Percentiles rank a stretch among this genome's conserved stretches.
Conservation (phyloP, 2,329 filamentous ascomycete genomes). For the Boeremia lycopersici region DNA sequence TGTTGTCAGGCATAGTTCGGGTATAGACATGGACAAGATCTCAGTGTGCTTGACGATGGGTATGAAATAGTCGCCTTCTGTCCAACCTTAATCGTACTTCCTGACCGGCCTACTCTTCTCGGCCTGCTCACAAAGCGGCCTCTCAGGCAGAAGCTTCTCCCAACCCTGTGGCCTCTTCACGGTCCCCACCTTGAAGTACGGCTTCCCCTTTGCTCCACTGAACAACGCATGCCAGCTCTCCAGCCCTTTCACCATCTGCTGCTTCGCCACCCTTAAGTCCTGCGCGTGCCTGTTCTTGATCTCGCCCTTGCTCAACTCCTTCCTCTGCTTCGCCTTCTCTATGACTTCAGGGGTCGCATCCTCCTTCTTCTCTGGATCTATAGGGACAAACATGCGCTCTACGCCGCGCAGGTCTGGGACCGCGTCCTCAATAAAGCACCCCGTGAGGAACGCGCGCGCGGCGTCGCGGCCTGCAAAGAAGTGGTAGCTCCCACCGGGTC, state of each 20-base stretch:
- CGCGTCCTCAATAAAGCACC: constrained; percentile 86
- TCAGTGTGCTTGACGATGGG: background rate
- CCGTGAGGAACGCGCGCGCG: constrained; percentile 86
- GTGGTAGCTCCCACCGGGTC: constrained; percentile 80
- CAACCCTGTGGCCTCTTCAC: constrained; percentile 68
- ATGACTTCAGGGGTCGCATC: constrained; percentile 29
- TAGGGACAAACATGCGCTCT: constrained; percentile 78
- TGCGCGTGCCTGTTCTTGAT: constrained; percentile 61
- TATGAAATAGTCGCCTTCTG: too few species aligned
- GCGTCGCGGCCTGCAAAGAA: constrained; percentile 89
- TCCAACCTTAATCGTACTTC: constrained; percentile 34
- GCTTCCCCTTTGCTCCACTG: constrained; percentile 67
- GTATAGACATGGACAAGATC: background rate
- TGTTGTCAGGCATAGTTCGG: background rate
- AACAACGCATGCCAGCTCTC: constrained; percentile 88
- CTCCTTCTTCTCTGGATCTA: constrained; percentile 61
- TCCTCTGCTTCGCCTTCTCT: constrained; percentile 33
- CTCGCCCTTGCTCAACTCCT: constrained; percentile 35
- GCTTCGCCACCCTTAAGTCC: constrained; percentile 69
- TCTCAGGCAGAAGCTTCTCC: constrained; percentile 62
- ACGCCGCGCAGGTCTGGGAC: constrained; percentile 85
- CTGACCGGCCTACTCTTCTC: constrained; percentile 67
- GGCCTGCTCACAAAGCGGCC: constrained; percentile 73
- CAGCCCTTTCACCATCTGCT: constrained; percentile 70
- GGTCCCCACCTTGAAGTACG: constrained; percentile 81